Conservation (phyloP, 768 basidiomycete genomes). For the Termitomyces heimii region DNA sequence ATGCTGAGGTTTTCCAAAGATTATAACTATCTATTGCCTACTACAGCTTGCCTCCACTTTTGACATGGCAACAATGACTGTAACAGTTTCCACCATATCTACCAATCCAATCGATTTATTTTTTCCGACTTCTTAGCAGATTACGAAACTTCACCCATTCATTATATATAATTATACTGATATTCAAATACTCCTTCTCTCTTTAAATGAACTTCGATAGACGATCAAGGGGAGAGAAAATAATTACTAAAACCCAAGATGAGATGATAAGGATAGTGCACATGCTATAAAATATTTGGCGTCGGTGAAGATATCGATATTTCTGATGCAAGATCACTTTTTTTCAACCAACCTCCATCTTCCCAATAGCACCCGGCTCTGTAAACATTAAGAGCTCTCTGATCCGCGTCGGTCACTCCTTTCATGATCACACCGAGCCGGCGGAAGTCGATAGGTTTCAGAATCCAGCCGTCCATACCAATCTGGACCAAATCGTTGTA, state of each 20-base stretch:
- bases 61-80: too few species aligned
- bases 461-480: conserved; percentile 78
- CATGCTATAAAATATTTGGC: too few species aligned
- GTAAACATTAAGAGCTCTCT: conserved; percentile 51
- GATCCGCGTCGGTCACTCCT: conserved; percentile 48
- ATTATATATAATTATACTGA: too few species aligned
- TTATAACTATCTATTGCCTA: too few species aligned
- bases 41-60: too few species aligned
- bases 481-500: conserved; percentile 42
- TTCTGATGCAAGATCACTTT: neutral
- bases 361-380: conserved; percentile 52
- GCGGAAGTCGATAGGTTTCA: conserved; percentile 80
- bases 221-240: conserved; percentile 5
- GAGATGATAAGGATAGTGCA: too few species aligned
- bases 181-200: too few species aligned
- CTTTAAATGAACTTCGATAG: too few species aligned
- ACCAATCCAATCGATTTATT: neutral
- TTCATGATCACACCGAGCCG: conserved; percentile 51
- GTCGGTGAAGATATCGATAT: neutral
- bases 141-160: neutral
- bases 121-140: neutral
- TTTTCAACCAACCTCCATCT: conserved; percentile 51
- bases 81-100: neutral
- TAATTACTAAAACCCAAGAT: too few species aligned
- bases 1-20: too few species aligned